Evolutionary conservation across 2,329 filamentous ascomycete species (phyloP), one percentile per base, ranked within the genome.

Genomic region (Aspergillus floridensis): DNA sequence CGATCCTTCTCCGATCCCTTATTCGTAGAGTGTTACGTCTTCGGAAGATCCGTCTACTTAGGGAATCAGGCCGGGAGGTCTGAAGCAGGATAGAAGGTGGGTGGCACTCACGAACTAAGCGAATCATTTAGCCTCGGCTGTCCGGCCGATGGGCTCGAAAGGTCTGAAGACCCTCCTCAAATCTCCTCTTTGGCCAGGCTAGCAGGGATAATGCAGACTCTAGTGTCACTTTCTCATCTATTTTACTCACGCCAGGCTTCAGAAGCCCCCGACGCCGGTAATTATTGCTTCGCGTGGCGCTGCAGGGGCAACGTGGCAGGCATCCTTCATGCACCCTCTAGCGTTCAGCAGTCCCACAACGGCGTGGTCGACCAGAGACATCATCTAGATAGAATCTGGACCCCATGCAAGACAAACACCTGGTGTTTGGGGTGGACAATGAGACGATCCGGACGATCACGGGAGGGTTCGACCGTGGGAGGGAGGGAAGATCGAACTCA

Each of bases 401-500:
- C 12, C 16, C 16, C 14, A 29, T 44, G 38, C 38, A 44, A 44
- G 38, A 44, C 16, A 44, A 19, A 19, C 38, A 12, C 14, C 6
- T 16, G 12, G 38, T 16, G 16, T 19, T 44, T 44, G 38, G 38
- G 11, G 26, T 29, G 8, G 26, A 26, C 22, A 10, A 10, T n/a
- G 41, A 54, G 52, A 24, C 31, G 24, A 47, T 54, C 16, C 16
- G 32, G 52, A 54, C 52, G 52, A 54, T 52, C 48, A 35, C 47
- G 41, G 38, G 32, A n/a, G 38, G 38, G 38, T 16, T 16, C 38
- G 38, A 44, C 38, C 38, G 12, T 44, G 38, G 38, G 14, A 44
- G 38, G 10, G 19, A 44, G 38, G 10, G 19, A 19, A 12, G 48
- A 14, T 24, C n/a, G 24, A 35, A 52, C 38, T 51, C 47, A 57